Base-by-base conservation (phyloP, 1,284 basidiomycete genomes). In the Heterobasidion annosum region DNA sequence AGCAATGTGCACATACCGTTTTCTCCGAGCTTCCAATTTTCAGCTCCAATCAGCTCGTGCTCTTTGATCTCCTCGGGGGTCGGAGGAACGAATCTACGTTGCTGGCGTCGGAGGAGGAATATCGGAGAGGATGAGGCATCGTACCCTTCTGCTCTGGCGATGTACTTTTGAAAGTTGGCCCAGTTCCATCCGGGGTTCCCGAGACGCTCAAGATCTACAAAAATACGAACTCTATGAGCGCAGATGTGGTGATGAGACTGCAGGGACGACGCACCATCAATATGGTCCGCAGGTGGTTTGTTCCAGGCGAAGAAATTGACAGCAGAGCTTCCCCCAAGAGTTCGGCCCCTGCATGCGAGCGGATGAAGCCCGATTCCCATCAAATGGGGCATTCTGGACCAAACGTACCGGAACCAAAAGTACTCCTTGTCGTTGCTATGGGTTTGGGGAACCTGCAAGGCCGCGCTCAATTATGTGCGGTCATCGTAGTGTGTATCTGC, bases 311-410 rank as follows among this genome's bases (percentile, higher is more conserved):
- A 56, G 53, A 63, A 63, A 46, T 64, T 63, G 34, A 64, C 54
- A 32, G 63, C 60, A 32, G 65, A 65, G 48, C 62, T 61, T 3
- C 68, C 68, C n/a, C 66, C 66, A 5, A 69, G 64, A 2, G 61
- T 57, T 48, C 67, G 67, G 34, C 67, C 67, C 1, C 56, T 58
- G 40, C 1, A n/a, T 13, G 12, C 5, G 10, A 15, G 52, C 32
- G 51, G 40, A n/a, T 18, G 13, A 10, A 1, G 10, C 18, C 10
- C 18, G 9, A 15, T 2, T 15, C 15, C 2, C 8, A 6, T 34
- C 6, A 4, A 25, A 6, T 2, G 37, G 25, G 9, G 9, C 10
- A 48, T 42, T 45, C 40, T 33, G 33, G 18, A 18, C 18, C 25
- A 25, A 5, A 25, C 45, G 34, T 34, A 58, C 50, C 66, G 57